Evolutionary conservation across 495 filamentous ascomycete genomes (phyloP), one percentile per base, ranked within the genome.

Genomic region (Tuber indicum): DNA sequence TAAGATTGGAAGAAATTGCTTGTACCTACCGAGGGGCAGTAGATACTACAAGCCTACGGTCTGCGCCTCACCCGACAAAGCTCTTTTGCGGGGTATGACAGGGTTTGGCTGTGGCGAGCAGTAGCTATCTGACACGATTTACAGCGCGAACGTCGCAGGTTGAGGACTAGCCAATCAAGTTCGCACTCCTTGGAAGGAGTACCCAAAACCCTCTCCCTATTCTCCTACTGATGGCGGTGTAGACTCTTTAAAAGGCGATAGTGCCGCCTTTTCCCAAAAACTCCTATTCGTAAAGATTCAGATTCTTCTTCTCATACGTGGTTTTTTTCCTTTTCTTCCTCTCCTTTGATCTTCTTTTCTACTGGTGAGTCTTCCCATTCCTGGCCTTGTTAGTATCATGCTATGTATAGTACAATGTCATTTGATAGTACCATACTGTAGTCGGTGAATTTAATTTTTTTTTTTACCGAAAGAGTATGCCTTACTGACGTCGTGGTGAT

Each of bases 101-200:
- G 42, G 21, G 58, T 26, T 66, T 66, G 58, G 5, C 26, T 36
- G 58, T 66, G 58, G 58, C 78, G 62, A 71, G 74, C 77, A 78
- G 77, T 78, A 77, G 72, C 36, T 79, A 71, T 49, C 77, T 79
- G 73, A 73, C 78, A 75, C 74, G 77, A 76, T 49, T 73, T 80
- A 72, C 77, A 71, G 74, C 78, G 75, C 74, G 76, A 47, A 70
- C 39, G 78, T 80, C 32, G 77, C 77, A 80, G 73, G 70, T 44
- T 80, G 77, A 74, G 72, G 72, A 58, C 78, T 74, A 76, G 72
- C 79, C 69, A 70, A 80, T 49, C 8, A 41, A n/a, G 52, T 46
- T 52, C 71, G 74, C 39, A 21, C 23, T 72, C 10, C 62, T 72
- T 26, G 43, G 32, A 79, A 72, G 77, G 74, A 62, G 39, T 46